Conservation (phyloP, 2,329 filamentous ascomycete species). For the Fusarium buxicola region DNA sequence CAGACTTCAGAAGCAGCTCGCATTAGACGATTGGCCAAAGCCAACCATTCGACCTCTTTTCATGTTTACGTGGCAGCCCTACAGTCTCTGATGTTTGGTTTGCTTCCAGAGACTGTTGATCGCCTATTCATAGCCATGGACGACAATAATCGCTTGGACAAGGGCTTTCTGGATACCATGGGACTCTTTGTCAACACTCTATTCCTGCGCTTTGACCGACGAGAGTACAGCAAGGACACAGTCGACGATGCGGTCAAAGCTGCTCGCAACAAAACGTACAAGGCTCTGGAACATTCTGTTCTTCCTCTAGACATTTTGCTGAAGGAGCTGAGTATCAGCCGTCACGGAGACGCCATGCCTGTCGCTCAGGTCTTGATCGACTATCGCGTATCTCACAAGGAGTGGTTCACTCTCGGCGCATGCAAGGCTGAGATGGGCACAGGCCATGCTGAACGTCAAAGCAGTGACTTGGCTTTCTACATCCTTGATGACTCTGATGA, state of each 20-base stretch:
- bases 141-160: conserved; percentile 7
- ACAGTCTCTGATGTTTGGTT: conserved; percentile 3
- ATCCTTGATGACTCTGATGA: conserved; percentile 6
- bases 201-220: conserved; percentile 5
- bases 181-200: conserved; percentile 21
- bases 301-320: conserved; percentile 4
- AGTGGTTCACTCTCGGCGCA: conserved; percentile 12
- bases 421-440: conserved; percentile 13
- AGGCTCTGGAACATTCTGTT: conserved; percentile 4
- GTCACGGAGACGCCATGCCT: conserved; percentile 4
- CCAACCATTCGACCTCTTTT: conserved; percentile 7
- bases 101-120: conserved; percentile 2
- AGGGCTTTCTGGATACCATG: neutral
- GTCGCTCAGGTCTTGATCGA: conserved; percentile 6
- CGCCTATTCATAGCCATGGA: conserved; percentile 12
- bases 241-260: neutral
- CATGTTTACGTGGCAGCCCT: conserved; percentile 13
- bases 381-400: conserved; percentile 10
- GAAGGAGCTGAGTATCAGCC: conserved; percentile 8
- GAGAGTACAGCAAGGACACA: neutral
- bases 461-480: neutral
- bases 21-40: conserved; percentile 7
- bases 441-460: neutral
- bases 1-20: neutral
- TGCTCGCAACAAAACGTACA: conserved; percentile 5